These are phyloP conservation scores for Saccharomycopsis microspora DNA, from an alignment of 805 yeast genomes.

Conservation along the genomic window DNA sequence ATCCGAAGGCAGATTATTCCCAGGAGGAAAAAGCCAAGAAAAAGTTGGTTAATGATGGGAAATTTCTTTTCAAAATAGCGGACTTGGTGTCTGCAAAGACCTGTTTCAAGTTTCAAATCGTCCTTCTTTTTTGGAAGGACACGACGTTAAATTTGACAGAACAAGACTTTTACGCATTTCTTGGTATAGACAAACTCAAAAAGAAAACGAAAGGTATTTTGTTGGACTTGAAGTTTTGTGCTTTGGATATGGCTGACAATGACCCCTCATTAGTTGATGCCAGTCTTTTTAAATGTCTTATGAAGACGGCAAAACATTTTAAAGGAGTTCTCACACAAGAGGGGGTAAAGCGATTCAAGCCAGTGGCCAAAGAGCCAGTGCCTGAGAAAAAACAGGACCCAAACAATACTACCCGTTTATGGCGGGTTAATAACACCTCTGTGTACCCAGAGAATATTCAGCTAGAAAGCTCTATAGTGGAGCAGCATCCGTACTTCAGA, in stretches of 20 bases:
- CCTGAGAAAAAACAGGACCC: not conserved
- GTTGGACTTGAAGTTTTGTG: constrained; percentile 9
- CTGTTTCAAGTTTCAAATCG: constrained; percentile 27
- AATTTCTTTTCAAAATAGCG: constrained; percentile 26
- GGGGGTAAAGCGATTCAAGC: not conserved
- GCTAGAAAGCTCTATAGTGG: constrained; percentile 1
- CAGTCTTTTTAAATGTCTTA: not conserved
- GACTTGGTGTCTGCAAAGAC: constrained; percentile 26
- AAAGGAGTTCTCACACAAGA: not conserved
- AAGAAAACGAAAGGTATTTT: constrained; percentile 1
- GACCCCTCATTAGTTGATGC: not conserved
- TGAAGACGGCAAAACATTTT: constrained; percentile 10
- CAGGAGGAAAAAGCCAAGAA: constrained; percentile 16
- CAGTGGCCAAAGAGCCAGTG: not conserved
- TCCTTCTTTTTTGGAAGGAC: constrained; percentile 33
- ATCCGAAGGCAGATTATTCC: constrained; percentile 12
- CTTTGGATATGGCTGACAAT: not conserved
- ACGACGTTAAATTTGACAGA: constrained; percentile 1
- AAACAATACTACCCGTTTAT: not conserved
- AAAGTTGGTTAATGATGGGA: constrained; percentile 29
- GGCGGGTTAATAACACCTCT: too few relatives aligned
- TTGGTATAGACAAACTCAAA: constrained; percentile 9
- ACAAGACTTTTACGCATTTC: constrained; percentile 5
- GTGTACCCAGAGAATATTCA: not conserved
- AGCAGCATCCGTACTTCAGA: constrained; percentile 14